Conservation (phyloP, 164 flowering plant species). For the Liquidambar formosana region DNA sequence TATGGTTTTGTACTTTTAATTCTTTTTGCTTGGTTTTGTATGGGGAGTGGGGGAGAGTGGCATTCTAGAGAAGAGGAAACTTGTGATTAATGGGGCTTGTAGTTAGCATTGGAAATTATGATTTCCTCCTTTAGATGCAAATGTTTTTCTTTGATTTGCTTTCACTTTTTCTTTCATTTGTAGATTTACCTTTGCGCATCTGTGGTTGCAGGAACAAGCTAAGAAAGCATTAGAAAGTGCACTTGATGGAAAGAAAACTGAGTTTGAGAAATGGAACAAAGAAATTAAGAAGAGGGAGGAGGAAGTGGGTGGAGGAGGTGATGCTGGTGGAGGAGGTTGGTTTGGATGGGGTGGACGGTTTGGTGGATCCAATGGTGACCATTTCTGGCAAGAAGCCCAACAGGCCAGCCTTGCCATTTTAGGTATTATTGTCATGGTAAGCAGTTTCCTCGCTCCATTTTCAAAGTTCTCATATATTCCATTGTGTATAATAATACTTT, state of each 20-base stretch:
- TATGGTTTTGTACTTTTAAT: too few species aligned
- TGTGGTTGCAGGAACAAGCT: constrained; percentile 72
- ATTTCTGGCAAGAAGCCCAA: constrained; percentile 85
- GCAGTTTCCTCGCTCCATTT: constrained; percentile 10
- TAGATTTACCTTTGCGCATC: constrained; percentile 1
- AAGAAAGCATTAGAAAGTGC: constrained; percentile 90
- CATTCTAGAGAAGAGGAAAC: too few species aligned
- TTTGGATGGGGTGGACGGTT: constrained; percentile 77
- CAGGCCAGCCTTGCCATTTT: constrained; percentile 64
- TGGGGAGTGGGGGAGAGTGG: too few species aligned
- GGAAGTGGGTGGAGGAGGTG: constrained; percentile 62
- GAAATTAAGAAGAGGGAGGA: constrained; percentile 83
- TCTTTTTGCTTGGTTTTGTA: too few species aligned
- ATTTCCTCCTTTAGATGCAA: not conserved
- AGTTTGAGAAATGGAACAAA: constrained; percentile 88
- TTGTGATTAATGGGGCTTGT: too few species aligned
- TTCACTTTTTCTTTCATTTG: not conserved
- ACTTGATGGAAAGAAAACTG: constrained; percentile 80
- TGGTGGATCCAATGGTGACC: constrained; percentile 72
- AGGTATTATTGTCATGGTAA: constrained; percentile 67
- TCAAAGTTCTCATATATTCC: not conserved
- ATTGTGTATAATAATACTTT: not conserved
- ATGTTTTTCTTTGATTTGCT: not conserved
- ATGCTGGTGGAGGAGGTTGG: constrained; percentile 82
- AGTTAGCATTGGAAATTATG: too few species aligned